Percentiles rank a stretch among this genome's conserved stretches.
Evolutionary conservation across 2,329 filamentous ascomycete species (phyloP).

Genomic region (Penicillium sclerotigenum): DNA sequence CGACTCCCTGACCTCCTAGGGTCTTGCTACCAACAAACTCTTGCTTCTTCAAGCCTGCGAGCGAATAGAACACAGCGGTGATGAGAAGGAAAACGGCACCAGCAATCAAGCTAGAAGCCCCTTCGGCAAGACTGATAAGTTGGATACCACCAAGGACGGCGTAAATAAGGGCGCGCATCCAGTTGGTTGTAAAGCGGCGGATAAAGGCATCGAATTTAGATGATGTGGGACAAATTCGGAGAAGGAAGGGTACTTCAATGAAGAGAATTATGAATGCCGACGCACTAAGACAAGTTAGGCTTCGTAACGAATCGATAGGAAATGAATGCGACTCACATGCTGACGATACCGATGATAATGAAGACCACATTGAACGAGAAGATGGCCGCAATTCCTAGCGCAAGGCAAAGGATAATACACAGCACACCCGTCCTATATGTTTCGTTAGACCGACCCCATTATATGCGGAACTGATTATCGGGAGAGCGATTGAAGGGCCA

Average conservation of each 20-base stretch:
- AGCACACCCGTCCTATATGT: constrained; percentile 50
- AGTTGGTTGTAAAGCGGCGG: constrained; percentile 91
- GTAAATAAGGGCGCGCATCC: constrained; percentile 91
- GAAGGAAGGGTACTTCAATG: constrained; percentile 86
- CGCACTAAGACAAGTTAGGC: constrained; percentile 55
- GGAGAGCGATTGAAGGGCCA: background rate
- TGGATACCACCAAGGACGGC: constrained; percentile 74
- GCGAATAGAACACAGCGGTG: constrained; percentile 71
- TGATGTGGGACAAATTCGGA: constrained; percentile 96
- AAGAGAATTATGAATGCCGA: constrained; percentile 75
- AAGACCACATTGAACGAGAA: constrained; percentile 57
- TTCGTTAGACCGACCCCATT: constrained; percentile 13
- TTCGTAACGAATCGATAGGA: constrained; percentile 23
- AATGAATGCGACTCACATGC: constrained; percentile 48
- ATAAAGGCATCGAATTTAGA: constrained; percentile 83
- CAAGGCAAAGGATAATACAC: constrained; percentile 63
- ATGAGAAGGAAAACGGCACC: constrained; percentile 77
- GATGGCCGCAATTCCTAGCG: constrained; percentile 66
- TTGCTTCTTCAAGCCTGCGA: constrained; percentile 46
- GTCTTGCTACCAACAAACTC: constrained; percentile 73
- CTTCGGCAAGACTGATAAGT: constrained; percentile 71
- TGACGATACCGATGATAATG: constrained; percentile 59
- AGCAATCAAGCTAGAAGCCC: constrained; percentile 72
- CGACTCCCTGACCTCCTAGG: constrained; percentile 85
- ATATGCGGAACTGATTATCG: background rate